Evolutionary conservation across 129 eudicot genomes (phyloP).

Genomic region (Logfia minima): DNA sequence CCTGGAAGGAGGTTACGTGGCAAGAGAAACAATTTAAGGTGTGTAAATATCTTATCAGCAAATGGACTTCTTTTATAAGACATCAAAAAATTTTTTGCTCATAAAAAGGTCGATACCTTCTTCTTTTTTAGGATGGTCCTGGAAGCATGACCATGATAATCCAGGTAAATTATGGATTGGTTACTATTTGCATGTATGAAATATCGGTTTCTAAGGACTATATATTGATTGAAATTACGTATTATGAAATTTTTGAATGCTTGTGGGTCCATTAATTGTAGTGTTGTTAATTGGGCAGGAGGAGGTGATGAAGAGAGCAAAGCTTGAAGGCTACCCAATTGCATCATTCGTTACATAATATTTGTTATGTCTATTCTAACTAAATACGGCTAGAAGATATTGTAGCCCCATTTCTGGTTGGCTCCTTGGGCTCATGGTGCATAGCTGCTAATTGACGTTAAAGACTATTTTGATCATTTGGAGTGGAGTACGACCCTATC

Average conservation of each 20-base stretch:
- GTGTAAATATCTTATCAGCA: slow-evolving; percentile 13
- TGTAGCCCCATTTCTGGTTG: not conserved
- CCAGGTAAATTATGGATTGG: slow-evolving; percentile 49
- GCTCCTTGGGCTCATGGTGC: not conserved
- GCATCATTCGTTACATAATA: slow-evolving; percentile 38
- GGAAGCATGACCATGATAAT: slow-evolving; percentile 67
- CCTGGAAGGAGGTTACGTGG: slow-evolving; percentile 75
- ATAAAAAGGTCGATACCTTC: not conserved
- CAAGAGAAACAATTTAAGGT: slow-evolving; percentile 73
- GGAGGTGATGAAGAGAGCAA: slow-evolving; percentile 56
- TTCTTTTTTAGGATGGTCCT: slow-evolving; percentile 48
- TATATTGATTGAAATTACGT: not conserved
- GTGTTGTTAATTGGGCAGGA: slow-evolving; percentile 36
- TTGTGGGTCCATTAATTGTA: not conserved
- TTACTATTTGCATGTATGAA: slow-evolving; percentile 6
- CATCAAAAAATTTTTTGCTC: not conserved
- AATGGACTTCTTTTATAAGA: slow-evolving; percentile 2
- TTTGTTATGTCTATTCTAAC: not conserved
- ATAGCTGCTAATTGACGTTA: not conserved
- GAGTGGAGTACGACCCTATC: not conserved
- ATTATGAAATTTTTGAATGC: not conserved
- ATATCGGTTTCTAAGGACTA: not conserved
- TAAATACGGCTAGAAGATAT: not conserved
- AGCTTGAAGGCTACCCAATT: slow-evolving; percentile 50
- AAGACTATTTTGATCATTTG: not conserved